Evolutionary conservation across 2,329 filamentous ascomycete genomes (phyloP).

Genomic region (Colletotrichum musae): DNA sequence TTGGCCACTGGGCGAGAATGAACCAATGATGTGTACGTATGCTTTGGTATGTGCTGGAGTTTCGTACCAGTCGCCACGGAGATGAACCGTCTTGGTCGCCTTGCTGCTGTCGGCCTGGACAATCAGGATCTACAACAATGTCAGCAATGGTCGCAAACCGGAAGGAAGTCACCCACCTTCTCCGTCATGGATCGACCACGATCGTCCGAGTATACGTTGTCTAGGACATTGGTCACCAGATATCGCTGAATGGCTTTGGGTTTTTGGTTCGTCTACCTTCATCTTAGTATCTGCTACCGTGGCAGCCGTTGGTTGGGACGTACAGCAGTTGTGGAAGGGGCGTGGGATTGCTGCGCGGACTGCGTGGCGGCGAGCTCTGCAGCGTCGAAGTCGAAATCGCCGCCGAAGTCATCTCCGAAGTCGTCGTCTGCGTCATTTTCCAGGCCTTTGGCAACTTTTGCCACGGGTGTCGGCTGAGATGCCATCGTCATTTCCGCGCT

Average conservation of each 20-base stretch:
- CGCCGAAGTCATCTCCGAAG: conserved; percentile 80
- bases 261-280: conserved; percentile 76
- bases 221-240: conserved; percentile 80
- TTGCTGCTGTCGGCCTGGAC: conserved; percentile 84
- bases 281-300: conserved; percentile 71
- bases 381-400: conserved; percentile 85
- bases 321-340: conserved; percentile 52
- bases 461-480: conserved; percentile 32
- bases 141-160: conserved; percentile 12
- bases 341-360: conserved; percentile 58
- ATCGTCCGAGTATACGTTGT: conserved; percentile 76
- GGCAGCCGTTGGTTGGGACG: conserved; percentile 47
- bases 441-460: conserved; percentile 36
- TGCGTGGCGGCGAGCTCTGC: conserved; percentile 82
- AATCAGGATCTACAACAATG: conserved; percentile 76
- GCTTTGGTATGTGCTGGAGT: conserved; percentile 81
- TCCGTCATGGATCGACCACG: conserved; percentile 74
- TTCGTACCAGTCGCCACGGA: conserved; percentile 90
- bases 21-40: conserved; percentile 89
- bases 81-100: conserved; percentile 75
- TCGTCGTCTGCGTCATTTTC: conserved; percentile 73
- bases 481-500: conserved; percentile 14
- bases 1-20: conserved; percentile 77
- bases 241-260: conserved; percentile 88
- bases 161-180: conserved; percentile 71